Base-by-base conservation (phyloP, 768 basidiomycete genomes). In the Russula compacta region DNA sequence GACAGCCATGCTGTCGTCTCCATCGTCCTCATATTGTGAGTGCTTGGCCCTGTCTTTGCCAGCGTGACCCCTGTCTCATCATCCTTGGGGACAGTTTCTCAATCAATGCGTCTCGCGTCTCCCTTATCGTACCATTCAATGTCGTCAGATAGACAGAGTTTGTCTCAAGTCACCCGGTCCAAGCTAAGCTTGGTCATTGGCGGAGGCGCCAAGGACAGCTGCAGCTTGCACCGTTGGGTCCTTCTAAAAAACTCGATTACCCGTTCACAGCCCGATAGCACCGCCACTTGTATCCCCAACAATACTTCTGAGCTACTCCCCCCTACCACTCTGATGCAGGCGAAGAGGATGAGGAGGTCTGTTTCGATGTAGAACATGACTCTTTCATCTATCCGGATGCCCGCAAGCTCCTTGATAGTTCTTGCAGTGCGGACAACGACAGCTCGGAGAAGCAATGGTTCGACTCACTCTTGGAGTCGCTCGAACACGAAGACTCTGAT, bases 181-280 rank as follows among this genome's bases (percentile, higher is more conserved):
- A 66, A 92, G 78, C 78, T 92, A 76, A 82, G 84, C 66, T 72
- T 79, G 65, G 85, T 82, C 69, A 71, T 81, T 68, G 79, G 79
- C 58, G 73, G 76, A 70, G 72, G 77, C 67, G 66, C 66, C 66
- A 84, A 81, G 75, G 86, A 87, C 76, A 82, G 74, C 65, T 79
- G 80, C 77, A 88, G 83, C 75, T 81, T 92, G 75, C 87, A 89
- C 70, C 87, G 89, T 71, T 90, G 87, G 87, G 89, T 92, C 55
- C 79, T 92, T 60, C 80, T 92, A 70, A 91, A 91, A 85, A 92
- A 92, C 72, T 89, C 87, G 35, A 79, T 90, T 64, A 73, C 82
- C 66, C 78, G 77, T 67, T 79, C 83, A 63, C 78, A 80, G 54
- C 74, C 78, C 65, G 63, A 74, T 68, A 72, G 72, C 66, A 50